Percentiles rank a stretch among this genome's conserved stretches.
Evolutionary conservation across 306 rosid species (phyloP).

Genomic region (Lupinus albus): DNA sequence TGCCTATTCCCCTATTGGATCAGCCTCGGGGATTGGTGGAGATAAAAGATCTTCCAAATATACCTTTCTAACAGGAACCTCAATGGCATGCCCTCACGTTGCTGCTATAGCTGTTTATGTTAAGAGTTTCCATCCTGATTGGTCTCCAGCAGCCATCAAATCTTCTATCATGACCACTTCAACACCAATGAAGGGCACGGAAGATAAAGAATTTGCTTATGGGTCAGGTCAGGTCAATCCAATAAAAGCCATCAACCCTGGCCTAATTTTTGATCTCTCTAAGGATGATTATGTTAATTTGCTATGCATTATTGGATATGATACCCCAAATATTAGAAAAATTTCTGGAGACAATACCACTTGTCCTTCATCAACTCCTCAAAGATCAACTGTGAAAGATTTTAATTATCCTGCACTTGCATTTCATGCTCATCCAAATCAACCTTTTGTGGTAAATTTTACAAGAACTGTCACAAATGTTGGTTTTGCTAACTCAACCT

Average conservation of each 20-base stretch:
- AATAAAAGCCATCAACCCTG: slow-evolving; percentile 40
- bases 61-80: too few relatives aligned
- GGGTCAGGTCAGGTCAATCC: slow-evolving; percentile 49
- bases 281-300: too few relatives aligned
- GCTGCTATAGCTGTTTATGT: too few relatives aligned
- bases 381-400: slow-evolving; percentile 27
- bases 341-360: not conserved
- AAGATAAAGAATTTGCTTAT: slow-evolving; percentile 35
- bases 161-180: too few relatives aligned
- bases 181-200: slow-evolving; percentile 13
- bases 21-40: too few relatives aligned
- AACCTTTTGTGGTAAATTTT: not conserved
- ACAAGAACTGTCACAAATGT: not conserved
- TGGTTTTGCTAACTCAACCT: not conserved
- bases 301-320: too few relatives aligned
- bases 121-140: too few relatives aligned
- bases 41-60: too few relatives aligned
- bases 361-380: not conserved
- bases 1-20: too few relatives aligned
- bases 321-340: too few relatives aligned
- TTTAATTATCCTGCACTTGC: slow-evolving; percentile 47
- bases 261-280: slow-evolving; percentile 40
- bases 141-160: too few relatives aligned
- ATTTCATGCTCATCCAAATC: slow-evolving; percentile 5
- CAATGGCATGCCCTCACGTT: too few relatives aligned